phyloP scores from a whole-genome alignment of 768 basidiomycete genomes.

The Tubosaeta brunneosetosa region DNA sequence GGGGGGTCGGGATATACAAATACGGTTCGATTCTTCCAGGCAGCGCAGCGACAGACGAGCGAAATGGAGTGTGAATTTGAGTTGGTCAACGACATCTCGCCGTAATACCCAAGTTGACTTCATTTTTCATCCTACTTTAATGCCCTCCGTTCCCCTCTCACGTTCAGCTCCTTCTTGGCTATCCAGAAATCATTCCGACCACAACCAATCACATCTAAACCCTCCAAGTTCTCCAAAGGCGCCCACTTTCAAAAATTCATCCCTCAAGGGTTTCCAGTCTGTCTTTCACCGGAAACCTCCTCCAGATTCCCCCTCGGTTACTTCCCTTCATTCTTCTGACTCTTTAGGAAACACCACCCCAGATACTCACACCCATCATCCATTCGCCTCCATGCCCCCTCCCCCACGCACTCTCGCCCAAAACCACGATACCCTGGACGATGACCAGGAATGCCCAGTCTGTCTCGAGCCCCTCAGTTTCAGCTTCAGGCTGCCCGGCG shows the following conservation, averaged over 20 bases:
- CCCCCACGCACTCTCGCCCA: constrained; percentile 73
- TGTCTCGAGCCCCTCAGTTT: constrained; percentile 94
- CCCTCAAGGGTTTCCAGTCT: constrained; percentile 41
- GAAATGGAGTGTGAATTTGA: not conserved
- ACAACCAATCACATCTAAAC: constrained; percentile 38
- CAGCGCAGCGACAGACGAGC: too few relatives aligned
- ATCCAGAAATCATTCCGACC: constrained; percentile 34
- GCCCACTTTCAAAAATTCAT: constrained; percentile 25
- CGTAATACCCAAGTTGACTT: not conserved
- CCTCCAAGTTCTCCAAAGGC: constrained; percentile 23
- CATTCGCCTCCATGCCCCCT: constrained; percentile 57
- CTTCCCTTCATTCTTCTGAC: constrained; percentile 46
- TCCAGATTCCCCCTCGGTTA: constrained; percentile 40
- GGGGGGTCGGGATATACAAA: too few relatives aligned
- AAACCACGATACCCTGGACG: constrained; percentile 54
- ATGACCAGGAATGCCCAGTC: constrained; percentile 92
- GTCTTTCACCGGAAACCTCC: constrained; percentile 48
- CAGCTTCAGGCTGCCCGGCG: constrained; percentile 88
- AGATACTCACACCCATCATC: constrained; percentile 41
- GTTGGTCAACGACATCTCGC: not conserved
- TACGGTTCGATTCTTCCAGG: too few relatives aligned
- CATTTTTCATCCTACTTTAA: constrained; percentile 3
- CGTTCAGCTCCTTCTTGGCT: constrained; percentile 34
- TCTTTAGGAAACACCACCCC: constrained; percentile 33
- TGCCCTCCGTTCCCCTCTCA: constrained; percentile 33